Base-by-base conservation (phyloP, 805 yeast genomes). In the Torulaspora delbrueckii region DNA sequence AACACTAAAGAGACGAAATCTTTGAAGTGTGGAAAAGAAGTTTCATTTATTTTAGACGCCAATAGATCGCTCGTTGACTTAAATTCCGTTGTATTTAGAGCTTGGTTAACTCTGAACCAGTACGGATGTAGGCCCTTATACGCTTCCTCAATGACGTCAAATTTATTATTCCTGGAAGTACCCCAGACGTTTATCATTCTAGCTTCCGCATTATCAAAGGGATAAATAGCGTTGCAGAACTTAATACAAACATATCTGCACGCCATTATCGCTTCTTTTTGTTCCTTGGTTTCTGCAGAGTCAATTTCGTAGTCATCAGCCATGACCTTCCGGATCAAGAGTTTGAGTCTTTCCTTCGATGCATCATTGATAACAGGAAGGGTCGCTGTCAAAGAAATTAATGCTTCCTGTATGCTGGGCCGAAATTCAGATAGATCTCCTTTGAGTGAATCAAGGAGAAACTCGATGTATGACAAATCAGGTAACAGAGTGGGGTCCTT, bases 81-180 rank as follows among this genome's bases (percentile, higher is more conserved):
- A 53, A 66, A 70, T n/a, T 69, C 75, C 1, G 51, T 49, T 0
- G 74, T 68, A 37, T 71, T 72, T 2, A 78, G 65, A 0, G 83
- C 70, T 42, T 68, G 74, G 27, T 71, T 64, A 3, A 82, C 66
- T 37, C 75, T 75, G 59, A 81, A 85, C 87, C 90, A 84, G 61
- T 84, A 78, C 0, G 96, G 96, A 62, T 88, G 81, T 24, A 91
- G 67, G 0, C 97, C 97, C 51, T 78, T 79, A 4, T 62, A 63
- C 0, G 96, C 84, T 60, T 88, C 96, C 56, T 88, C 95, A 2
- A 82, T 69, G 0, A 86, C 79, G 54, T 87, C 96, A 2, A 86
- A 72, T 45, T 82, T 73, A 53, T 85, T 85, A 1, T 60, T 63
- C 9, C 73, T 57, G 16, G 77, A 67, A 4, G 86, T 63, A 10